Evolutionary conservation across 805 yeast genomes (phyloP), one percentile per base, ranked within the genome.

Genomic region (Ogataea neopini): DNA sequence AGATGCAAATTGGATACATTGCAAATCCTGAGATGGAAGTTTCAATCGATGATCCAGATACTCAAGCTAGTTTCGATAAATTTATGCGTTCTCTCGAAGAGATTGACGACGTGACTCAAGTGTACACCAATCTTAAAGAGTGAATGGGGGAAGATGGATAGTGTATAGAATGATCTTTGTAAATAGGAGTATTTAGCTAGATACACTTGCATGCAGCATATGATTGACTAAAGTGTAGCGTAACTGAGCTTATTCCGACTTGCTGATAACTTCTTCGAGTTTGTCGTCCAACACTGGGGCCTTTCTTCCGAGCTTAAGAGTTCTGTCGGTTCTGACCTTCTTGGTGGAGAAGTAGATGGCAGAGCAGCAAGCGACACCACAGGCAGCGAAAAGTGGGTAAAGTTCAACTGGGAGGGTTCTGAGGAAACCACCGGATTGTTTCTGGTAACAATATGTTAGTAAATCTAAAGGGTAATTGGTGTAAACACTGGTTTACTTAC

Each of bases 31-130:
- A 86, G 39, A 75, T 78, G 57, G 68, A 71, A 51, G 82, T 81
- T 3, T 76, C 73, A 9, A 76, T 84, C 25, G 72, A 74, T 0
- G 74, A 76, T 47, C 81, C 72, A 20, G 89, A 81, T 3, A 67
- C 74, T 6, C 71, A 66, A 48, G 75, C 72, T 49, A 73, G 74
- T 30, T 76, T 80, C 57, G 75, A 76, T 13, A 86, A 81, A 59
- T 79, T 90, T 29, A 64, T 84, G 28, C 70, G 64, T 18, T 72
- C 74, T 40, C 70, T 92, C 39, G 95, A 88, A 45, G 88, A 83
- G 28, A 70, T 89, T n/a, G 89, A 85, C 42, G 98, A 94, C 57
- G 87, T 92, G 17, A 81, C 88, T 6, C 88, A 81, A 52, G 81
- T 87, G 49, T 88, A 87, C 68, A 77, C 88, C 25, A 92, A 89